Percentiles rank a stretch among this genome's conserved stretches.
Evolutionary conservation across 83 land plant genomes (phyloP).

Genomic region (Thuja plicata): DNA sequence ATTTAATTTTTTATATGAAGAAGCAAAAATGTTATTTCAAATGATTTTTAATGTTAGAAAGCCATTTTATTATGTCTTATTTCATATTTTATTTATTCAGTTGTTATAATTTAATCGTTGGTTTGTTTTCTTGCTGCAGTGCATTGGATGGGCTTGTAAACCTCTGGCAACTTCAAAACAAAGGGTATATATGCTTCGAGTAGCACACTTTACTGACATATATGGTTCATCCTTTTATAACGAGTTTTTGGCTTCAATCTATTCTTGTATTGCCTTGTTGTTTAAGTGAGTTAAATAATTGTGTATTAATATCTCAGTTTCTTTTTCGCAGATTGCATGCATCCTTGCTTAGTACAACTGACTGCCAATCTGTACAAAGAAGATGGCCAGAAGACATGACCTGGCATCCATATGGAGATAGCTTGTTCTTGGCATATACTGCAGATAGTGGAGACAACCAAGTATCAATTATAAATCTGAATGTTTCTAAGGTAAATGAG

Average conservation of each 20-base stretch:
- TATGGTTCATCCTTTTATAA: not conserved
- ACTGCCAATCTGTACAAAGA: conserved; percentile 66
- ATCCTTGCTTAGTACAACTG: conserved; percentile 46
- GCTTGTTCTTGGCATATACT: conserved; percentile 53
- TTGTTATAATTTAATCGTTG: not conserved
- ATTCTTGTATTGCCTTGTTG: not conserved
- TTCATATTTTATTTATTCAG: not conserved
- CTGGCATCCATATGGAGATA: conserved; percentile 76
- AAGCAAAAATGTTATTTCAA: not conserved
- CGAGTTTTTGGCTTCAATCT: not conserved
- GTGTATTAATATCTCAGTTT: not conserved
- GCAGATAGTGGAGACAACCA: conserved; percentile 77
- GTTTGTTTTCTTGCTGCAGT: conserved; percentile 39
- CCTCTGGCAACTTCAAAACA: conserved; percentile 78
- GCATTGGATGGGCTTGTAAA: conserved; percentile 91
- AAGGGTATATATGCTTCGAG: conserved; percentile 45
- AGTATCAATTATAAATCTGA: conserved; percentile 56
- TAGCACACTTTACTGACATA: not conserved
- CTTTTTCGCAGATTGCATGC: conserved; percentile 49
- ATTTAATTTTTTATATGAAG: not conserved
- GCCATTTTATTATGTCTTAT: not conserved
- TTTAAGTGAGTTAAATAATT: not conserved
- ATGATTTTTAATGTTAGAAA: not conserved
- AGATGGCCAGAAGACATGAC: conserved; percentile 91
- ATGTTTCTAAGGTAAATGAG: conserved; percentile 35